Evolutionary conservation across 306 rosid genomes (phyloP), one percentile per base, ranked within the genome.

Genomic region (Inga leiocalycina): DNA sequence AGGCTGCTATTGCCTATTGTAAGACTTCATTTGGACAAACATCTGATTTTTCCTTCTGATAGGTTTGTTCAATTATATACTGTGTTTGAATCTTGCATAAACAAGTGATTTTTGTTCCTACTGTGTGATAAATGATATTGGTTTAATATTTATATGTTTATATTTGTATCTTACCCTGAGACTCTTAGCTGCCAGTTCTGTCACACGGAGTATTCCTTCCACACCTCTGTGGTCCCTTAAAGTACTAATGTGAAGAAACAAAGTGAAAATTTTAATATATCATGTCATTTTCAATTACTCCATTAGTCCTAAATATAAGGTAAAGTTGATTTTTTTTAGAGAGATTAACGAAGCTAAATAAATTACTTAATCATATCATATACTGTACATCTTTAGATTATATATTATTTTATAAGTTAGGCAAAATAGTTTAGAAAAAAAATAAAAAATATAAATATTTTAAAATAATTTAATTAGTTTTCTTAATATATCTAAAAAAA

Each of bases 1-100:
- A 88, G 78, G 86, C 90, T n/a, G 91, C 95, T 76, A 85, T 91
- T 86, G 87, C 91, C 30, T 89, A 91, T 67, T 91, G 95, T 71
- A 91, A 91, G 54, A 84, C 79, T 78, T 91, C 92, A 77, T 69
- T 83, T 44, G 80, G 84, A 15, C 87, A 85, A 48, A 37, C 82
- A 12, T 81, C 87, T 70, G 81, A 85, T 75, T 81, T 84, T 80
- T 74, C 72, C 6, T 83, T 79, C 76, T 75, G 64, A 8, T 56
- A 57, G 10, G 62, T 2, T 4, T 57, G 24, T 57, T 20, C 8
- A 52, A 52, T 39, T 48, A 48, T 52, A n/a, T 57, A 57, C 27
- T 20, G 3, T 20, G 64, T n/a, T 37, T 57, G 30, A 57, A 57
- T 7, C 30, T 57, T 8, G n/a, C 9, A n/a, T 20, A 57, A 57